Evolutionary conservation across 202 grass and related monocot genomes (phyloP).

Genomic region (Saccharum hybrid): DNA sequence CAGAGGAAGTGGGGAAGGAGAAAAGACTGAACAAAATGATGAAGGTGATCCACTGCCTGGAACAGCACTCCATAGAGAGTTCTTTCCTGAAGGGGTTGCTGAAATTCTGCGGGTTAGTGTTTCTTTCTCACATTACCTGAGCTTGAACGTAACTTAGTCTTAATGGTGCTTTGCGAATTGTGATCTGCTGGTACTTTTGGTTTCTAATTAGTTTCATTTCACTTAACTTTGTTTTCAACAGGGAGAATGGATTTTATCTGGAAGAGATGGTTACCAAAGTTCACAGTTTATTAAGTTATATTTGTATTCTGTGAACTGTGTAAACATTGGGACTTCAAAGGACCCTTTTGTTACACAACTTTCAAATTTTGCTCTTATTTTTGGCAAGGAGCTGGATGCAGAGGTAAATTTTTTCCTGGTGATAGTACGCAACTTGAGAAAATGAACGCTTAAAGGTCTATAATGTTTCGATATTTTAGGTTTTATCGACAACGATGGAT

Average conservation of each 20-base stretch:
- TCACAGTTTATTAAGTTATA: slow-evolving; percentile 71
- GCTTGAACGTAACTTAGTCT: too few relatives aligned
- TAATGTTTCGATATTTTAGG: slow-evolving; percentile 62
- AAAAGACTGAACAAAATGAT: slow-evolving; percentile 76
- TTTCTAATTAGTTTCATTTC: slow-evolving; percentile 17
- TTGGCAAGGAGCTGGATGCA: slow-evolving; percentile 99
- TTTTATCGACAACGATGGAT: slow-evolving; percentile 99
- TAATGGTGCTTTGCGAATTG: background rate
- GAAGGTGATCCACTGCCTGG: slow-evolving; percentile 96
- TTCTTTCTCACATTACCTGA: slow-evolving; percentile 44
- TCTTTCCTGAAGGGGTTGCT: slow-evolving; percentile 98
- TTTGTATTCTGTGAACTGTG: slow-evolving; percentile 90
- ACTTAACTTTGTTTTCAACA: slow-evolving; percentile 46
- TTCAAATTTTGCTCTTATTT: slow-evolving; percentile 87
- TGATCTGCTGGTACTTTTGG: slow-evolving; percentile 4
- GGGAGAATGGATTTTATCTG: slow-evolving; percentile 99
- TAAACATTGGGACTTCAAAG: slow-evolving; percentile 75
- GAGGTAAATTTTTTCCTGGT: slow-evolving; percentile 63
- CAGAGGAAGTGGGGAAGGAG: slow-evolving; percentile 82
- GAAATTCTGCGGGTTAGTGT: slow-evolving; percentile 70
- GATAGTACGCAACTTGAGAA: slow-evolving; percentile 18
- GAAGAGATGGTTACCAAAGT: slow-evolving; percentile 57
- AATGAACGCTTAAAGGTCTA: slow-evolving; percentile 14
- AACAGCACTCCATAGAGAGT: slow-evolving; percentile 89
- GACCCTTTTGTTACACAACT: slow-evolving; percentile 83